phyloP scores from a whole-genome alignment of 2,329 filamentous ascomycete species.

The Aspergillus novoparasiticus region DNA sequence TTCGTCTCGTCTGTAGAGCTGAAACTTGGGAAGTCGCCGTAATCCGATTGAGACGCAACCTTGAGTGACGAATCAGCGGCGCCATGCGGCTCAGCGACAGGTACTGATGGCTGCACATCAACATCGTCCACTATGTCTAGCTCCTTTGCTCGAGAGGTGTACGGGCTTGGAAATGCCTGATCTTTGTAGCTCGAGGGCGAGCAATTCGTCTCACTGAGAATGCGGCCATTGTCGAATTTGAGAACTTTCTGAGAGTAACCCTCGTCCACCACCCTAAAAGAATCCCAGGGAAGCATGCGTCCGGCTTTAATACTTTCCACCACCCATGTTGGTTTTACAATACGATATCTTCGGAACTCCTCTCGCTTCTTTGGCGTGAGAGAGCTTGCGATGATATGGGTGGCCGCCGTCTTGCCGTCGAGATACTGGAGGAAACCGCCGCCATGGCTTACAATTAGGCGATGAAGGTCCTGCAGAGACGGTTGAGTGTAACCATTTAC shows the following conservation, averaged over 20 bases:
- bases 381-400: slow-evolving; percentile 90
- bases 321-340: slow-evolving; percentile 94
- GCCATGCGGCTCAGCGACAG: not conserved
- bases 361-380: slow-evolving; percentile 90
- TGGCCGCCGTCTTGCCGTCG: slow-evolving; percentile 90
- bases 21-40: slow-evolving; percentile 43
- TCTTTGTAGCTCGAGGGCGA: slow-evolving; percentile 71
- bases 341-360: slow-evolving; percentile 83
- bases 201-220: slow-evolving; percentile 67
- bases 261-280: slow-evolving; percentile 83
- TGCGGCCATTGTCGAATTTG: slow-evolving; percentile 62
- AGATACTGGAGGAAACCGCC: slow-evolving; percentile 93
- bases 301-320: slow-evolving; percentile 84
- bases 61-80: slow-evolving; percentile 24
- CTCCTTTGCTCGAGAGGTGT: slow-evolving; percentile 68
- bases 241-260: slow-evolving; percentile 80
- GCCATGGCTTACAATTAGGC: slow-evolving; percentile 86
- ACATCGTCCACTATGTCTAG: slow-evolving; percentile 31
- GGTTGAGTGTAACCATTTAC: slow-evolving; percentile 97
- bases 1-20: slow-evolving; percentile 20
- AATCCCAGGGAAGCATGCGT: slow-evolving; percentile 79
- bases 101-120: slow-evolving; percentile 16
- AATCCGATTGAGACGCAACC: slow-evolving; percentile 45
- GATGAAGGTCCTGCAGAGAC: slow-evolving; percentile 84
- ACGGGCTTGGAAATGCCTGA: slow-evolving; percentile 81